A percentile compares a stretch with the other conserved stretches of the same genome.
Evolutionary conservation across 257 asterid species (phyloP).

Genomic region (Ilex asprella): DNA sequence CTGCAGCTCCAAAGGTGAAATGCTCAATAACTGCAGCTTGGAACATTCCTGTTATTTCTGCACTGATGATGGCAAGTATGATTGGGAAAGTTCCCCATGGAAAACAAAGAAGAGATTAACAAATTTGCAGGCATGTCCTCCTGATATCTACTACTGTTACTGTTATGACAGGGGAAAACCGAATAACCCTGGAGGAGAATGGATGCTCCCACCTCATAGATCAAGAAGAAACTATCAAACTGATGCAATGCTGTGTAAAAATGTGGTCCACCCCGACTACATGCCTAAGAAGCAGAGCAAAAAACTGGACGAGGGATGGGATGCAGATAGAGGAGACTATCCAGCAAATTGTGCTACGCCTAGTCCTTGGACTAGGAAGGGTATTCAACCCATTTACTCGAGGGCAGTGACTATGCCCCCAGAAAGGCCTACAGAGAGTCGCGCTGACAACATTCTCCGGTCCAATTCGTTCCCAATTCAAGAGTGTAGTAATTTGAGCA

Average conservation of each 20-base stretch:
- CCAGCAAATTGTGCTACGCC: neutral
- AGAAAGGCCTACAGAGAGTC: constrained; percentile 26
- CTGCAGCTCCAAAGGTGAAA: constrained; percentile 5
- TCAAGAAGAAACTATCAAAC: no score
- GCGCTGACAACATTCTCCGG: constrained; percentile 23
- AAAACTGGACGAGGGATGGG: neutral
- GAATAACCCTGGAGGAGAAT: neutral
- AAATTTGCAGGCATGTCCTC: neutral
- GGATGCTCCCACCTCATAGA: neutral
- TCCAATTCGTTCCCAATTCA: constrained; percentile 44
- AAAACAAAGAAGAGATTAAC: neutral
- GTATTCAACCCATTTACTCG: constrained; percentile 3
- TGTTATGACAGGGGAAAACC: neutral
- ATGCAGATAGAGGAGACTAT: neutral
- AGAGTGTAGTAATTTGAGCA: constrained; percentile 3
- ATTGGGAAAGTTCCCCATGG: neutral
- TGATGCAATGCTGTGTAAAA: no score
- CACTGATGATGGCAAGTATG: constrained; percentile 6
- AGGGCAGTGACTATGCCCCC: constrained; percentile 47
- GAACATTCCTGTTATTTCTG: constrained; percentile 20
- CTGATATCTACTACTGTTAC: neutral
- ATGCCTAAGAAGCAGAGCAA: no score
- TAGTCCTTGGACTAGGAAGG: constrained; percentile 3
- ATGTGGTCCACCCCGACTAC: no score
- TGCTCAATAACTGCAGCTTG: constrained; percentile 12